Base-by-base conservation (phyloP, 2,329 filamentous ascomycete genomes). In the Fusarium sp. region DNA sequence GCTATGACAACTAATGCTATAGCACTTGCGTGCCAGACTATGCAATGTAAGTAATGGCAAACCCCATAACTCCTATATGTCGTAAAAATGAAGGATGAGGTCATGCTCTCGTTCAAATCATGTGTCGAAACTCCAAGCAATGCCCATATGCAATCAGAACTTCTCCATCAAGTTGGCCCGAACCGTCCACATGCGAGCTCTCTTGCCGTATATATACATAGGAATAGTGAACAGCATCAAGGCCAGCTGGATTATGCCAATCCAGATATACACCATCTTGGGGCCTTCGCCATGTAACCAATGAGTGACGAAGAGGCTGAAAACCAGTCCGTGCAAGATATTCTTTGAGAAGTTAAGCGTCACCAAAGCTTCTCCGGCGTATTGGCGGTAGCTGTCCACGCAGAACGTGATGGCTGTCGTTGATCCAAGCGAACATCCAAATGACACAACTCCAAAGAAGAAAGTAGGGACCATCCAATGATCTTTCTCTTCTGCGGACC, bases 271-370 rank as follows among this genome's bases (percentile, higher is more conserved):
- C 0, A 97, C 93, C 13, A 82, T 85, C 80, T 91, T 93, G 13
- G 92, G 85, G 0, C 95, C 94, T 59, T 93, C 90, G 3, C 80
- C 77, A 31, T 92, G 86, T 23, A 98, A 83, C 95, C 95, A 98
- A 56, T 88, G 84, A 6, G 93, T 93, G 72, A 97, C 92, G 78
- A 98, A 98, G 49, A 98, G 83, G 63, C 92, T 89, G 77, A 97
- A 98, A 1, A 97, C 86, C 54, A 98, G 84, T 1, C 95, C 95
- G 74, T 98, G 95, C 26, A 98, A 88, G 57, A 98, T 87, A 77
- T 98, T 98, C 84, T 98, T 98, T 81, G 89, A 90, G 76, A 98
- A 96, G 76, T 98, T 98, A 71, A 98, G 84, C 21, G 95, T 98
- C 16, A 98, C 96, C 33, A 98, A 85, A 5, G 95, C 94, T 80